phyloP scores from a whole-genome alignment of 73 alveolate genomes.

The Breviolum minutum region DNA sequence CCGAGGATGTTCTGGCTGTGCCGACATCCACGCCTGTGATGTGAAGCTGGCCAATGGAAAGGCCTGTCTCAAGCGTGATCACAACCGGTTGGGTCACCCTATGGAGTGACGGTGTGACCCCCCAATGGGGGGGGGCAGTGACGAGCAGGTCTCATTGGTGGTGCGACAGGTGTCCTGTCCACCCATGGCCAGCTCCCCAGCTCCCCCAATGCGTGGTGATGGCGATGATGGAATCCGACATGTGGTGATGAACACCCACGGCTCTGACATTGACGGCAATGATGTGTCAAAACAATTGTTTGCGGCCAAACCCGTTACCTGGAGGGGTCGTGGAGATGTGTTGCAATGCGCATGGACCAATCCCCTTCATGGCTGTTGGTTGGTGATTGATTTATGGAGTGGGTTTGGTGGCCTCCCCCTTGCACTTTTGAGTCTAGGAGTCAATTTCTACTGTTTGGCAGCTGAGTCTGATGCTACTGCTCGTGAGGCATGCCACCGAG shows the following conservation, averaged over 20 bases:
- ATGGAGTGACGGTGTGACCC: not conserved
- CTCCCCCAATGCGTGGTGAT: not conserved
- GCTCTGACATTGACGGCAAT: not conserved
- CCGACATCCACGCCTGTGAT: slow-evolving; percentile 3
- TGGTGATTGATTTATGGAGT: not conserved
- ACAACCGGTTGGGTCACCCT: not conserved
- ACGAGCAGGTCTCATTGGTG: not conserved
- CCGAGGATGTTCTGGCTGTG: not conserved
- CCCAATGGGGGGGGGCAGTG: not conserved
- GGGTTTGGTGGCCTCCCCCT: slow-evolving; percentile 3
- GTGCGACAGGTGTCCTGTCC: not conserved
- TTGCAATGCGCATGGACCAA: not conserved
- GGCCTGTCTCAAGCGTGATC: not conserved
- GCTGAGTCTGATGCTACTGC: not conserved
- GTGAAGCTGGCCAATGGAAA: not conserved
- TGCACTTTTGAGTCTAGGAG: not conserved
- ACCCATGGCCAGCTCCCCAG: not conserved
- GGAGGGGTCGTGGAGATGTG: slow-evolving; percentile 18
- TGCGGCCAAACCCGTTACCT: not conserved
- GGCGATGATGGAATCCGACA: not conserved
- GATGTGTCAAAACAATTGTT: not conserved
- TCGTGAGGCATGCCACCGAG: not conserved
- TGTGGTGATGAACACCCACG: not conserved
- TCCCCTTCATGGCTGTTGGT: not conserved
- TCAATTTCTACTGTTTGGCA: not conserved